Percentiles rank a stretch among this genome's conserved stretches.
phyloP scores from a whole-genome alignment of 768 basidiomycete genomes.

The Psilocybe cubensis region DNA sequence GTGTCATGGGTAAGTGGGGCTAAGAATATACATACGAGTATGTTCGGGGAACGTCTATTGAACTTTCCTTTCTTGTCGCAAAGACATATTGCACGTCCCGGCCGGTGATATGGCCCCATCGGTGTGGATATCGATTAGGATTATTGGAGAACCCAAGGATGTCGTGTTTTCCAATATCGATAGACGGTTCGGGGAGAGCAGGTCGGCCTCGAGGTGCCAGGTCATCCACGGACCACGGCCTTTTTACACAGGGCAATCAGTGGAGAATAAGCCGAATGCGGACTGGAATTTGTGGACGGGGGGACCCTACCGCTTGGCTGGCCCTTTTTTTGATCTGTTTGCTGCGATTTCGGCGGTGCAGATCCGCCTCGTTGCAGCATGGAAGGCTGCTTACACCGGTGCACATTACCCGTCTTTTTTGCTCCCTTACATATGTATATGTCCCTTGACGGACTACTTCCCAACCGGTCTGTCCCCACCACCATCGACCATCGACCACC shows the following conservation, averaged over 20 bases:
- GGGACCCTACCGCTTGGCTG: constrained; percentile 8
- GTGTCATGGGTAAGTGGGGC: constrained; percentile 9
- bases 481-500: constrained; percentile 8
- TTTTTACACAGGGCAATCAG: background rate
- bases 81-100: background rate
- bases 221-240: background rate
- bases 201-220: constrained; percentile 5
- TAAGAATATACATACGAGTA: constrained; percentile 8
- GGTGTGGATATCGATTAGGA: background rate
- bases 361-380: constrained; percentile 19
- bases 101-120: background rate
- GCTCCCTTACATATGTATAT: constrained; percentile 21
- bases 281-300: constrained; percentile 1
- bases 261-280: constrained; percentile 13
- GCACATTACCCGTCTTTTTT: constrained; percentile 2
- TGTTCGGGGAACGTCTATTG: constrained; percentile 1
- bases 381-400: constrained; percentile 8
- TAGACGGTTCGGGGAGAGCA: background rate
- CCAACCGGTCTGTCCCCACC: constrained; percentile 4
- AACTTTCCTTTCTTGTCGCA: constrained; percentile 17
- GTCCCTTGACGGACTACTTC: constrained; percentile 8
- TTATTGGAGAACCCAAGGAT: background rate
- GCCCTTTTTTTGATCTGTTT: constrained; percentile 17
- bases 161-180: background rate
- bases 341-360: constrained; percentile 13